Base-by-base conservation (phyloP, 306 rosid genomes). In the Medicago arabica region DNA sequence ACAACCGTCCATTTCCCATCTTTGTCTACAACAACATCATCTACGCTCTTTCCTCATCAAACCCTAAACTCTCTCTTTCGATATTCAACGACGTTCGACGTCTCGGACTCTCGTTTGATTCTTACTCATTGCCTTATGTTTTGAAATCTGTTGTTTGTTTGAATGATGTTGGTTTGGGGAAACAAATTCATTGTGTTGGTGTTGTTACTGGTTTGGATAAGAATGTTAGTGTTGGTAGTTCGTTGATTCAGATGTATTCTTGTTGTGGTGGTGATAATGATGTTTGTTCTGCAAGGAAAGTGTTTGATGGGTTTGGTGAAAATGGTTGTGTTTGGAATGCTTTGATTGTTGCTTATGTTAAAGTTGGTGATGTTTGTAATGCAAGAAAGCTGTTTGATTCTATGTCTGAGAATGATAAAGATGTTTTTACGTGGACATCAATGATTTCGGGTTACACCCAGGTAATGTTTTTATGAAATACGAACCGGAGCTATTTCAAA, bases 351-450 rank as follows among this genome's bases (percentile, higher is more conserved):
- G 92, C 85, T 25, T 91, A 91, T 60, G 87, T 77, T 1, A 91
- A 87, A 75, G 60, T 68, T 6, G 92, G 89, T 38, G 84, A 91
- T n/a, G 50, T 87, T 18, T 75, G 49, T 31, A 79, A 38, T 68
- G 94, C 92, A 1, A 77, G 83, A 61, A 50, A 78, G 15, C 10
- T 91, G 88, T 91, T 91, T 78, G 91, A 89, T 2, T 2, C 2
- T 53, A 87, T 89, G 95, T 85, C 92, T 6, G 65, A 73, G 4
- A 83, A 55, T 46, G 81, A 87, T 55, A 87, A 80, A 63, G 47
- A 85, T 77, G 90, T 89, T 71, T 70, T 87, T 80, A 81, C 94
- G 0, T 91, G 97, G 95, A 91, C 92, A 21, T 61, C 84, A 2
- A 69, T 91, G 28, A 82, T 91, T 74, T 76, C 92, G 0, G 91